phyloP scores from a whole-genome alignment of 768 basidiomycete genomes.

The Rhizopogon vesiculosus region DNA sequence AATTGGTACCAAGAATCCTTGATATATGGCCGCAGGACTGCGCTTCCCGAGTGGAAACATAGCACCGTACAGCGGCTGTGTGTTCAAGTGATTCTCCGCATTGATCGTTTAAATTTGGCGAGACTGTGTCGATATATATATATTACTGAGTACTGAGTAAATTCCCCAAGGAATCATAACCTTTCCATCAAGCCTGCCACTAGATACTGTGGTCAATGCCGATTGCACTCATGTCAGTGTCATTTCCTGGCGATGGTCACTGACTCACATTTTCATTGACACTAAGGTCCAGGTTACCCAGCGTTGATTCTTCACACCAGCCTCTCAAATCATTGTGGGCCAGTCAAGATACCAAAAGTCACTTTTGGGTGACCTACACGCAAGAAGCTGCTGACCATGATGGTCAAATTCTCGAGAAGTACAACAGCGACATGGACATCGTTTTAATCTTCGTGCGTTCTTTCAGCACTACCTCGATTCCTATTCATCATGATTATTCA shows the following conservation, averaged over 20 bases:
- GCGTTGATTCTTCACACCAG: neutral
- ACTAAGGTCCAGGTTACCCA: neutral
- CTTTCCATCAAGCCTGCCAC: too few relatives aligned
- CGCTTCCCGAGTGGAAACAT: too few relatives aligned
- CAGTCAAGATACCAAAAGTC: neutral
- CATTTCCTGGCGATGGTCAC: neutral
- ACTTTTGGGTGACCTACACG: slow-evolving; percentile 11
- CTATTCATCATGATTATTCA: neutral
- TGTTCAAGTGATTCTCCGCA: too few relatives aligned
- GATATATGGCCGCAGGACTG: too few relatives aligned
- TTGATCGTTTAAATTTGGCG: too few relatives aligned
- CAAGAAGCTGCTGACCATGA: slow-evolving; percentile 13
- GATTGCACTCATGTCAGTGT: neutral
- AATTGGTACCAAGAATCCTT: too few relatives aligned
- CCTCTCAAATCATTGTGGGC: neutral
- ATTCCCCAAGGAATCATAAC: too few relatives aligned
- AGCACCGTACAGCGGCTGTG: too few relatives aligned
- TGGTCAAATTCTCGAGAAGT: slow-evolving; percentile 13
- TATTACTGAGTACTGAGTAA: too few relatives aligned
- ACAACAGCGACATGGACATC: slow-evolving; percentile 14
- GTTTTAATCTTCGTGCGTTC: slow-evolving; percentile 16
- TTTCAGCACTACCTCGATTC: neutral
- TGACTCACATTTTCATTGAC: neutral
- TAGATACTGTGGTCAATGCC: too few relatives aligned
- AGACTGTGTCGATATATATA: too few relatives aligned